Evolutionary conservation across 2,329 filamentous ascomycete genomes (phyloP).

Genomic region (Ceratocystis papillata): DNA sequence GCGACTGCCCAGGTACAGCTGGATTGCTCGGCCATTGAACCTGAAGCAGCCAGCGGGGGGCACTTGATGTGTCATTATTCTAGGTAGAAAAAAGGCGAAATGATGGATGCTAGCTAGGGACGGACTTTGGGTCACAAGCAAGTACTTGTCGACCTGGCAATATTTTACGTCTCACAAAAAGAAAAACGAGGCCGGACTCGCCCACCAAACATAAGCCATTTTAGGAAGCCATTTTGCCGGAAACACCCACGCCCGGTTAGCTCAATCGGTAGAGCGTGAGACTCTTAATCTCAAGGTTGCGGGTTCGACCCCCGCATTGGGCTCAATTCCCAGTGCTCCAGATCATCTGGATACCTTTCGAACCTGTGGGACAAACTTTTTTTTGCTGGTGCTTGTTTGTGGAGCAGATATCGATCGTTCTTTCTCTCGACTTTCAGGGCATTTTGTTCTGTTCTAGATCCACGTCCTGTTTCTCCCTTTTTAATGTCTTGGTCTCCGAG

Average conservation of each 20-base stretch:
- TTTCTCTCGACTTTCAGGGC: not conserved
- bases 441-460: constrained; percentile 1
- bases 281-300: constrained; percentile 48
- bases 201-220: not conserved
- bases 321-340: constrained; percentile 26
- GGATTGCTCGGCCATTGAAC: not conserved
- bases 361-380: not conserved
- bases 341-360: constrained; percentile 17
- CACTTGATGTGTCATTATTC: not conserved
- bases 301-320: constrained; percentile 34
- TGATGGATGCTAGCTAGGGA: too few species aligned
- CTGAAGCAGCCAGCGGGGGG: not conserved
- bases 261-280: constrained; percentile 65
- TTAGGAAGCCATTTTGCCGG: not conserved
- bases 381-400: not conserved
- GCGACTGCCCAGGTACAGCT: not conserved
- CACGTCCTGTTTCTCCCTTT: not conserved
- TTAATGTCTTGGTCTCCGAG: not conserved
- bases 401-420: not conserved
- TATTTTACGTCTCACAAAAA: not conserved
- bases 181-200: not conserved
- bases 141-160: too few species aligned
- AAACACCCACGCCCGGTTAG: constrained; percentile 40
- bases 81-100: not conserved
- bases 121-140: too few species aligned